Base-by-base conservation (phyloP, 2,329 filamentous ascomycete species). In the Colletotrichum lindemuthianum region DNA sequence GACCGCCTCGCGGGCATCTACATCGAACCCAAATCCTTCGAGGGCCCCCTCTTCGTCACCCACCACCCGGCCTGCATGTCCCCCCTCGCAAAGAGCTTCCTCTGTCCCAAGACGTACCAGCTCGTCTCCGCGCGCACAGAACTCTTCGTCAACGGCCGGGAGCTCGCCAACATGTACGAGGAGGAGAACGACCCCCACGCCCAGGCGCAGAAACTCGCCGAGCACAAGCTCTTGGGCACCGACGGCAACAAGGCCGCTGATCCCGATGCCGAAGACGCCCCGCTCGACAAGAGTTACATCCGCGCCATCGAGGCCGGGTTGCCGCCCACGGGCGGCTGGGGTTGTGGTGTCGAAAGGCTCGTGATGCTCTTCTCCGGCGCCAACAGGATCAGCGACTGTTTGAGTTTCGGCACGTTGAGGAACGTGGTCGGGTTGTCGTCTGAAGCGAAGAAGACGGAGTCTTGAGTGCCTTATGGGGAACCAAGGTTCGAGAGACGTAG, bases 261-360 rank as follows among this genome's bases (percentile, higher is more conserved):
- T 7, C 77, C 75, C 16, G 72, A 72, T 6, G 82, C 72, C 12
- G 80, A 85, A 50, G 77, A 66, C 70, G 80, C 65, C 71, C 84
- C 70, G 72, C 84, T 75, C 71, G 93, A 97, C 72, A 91, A 96
- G 78, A 91, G 87, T 71, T 99, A 97, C 72, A 80, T 97, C 50
- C 86, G 90, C 70, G 92, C 92, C 4, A 78, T 99, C 54, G 92
- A 97, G 75, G 93, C 92, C 79, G 96, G 93, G 0, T 80, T 99
- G 65, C 96, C 96, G n/a, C 93, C 96, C 0, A 99, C 96, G 0
- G 96, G 95, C 0, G 96, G 96, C 5, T 99, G 96, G 96, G 96
- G 96, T 1, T 96, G 93, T 71, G 96, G 96, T 1, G 82, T 99
- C 45, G 96, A 99, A 78, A 84, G 96, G 57, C 81, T 99, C 56